Base-by-base conservation (phyloP, 2,329 filamentous ascomycete species). In the Aspergillus alliaceus region DNA sequence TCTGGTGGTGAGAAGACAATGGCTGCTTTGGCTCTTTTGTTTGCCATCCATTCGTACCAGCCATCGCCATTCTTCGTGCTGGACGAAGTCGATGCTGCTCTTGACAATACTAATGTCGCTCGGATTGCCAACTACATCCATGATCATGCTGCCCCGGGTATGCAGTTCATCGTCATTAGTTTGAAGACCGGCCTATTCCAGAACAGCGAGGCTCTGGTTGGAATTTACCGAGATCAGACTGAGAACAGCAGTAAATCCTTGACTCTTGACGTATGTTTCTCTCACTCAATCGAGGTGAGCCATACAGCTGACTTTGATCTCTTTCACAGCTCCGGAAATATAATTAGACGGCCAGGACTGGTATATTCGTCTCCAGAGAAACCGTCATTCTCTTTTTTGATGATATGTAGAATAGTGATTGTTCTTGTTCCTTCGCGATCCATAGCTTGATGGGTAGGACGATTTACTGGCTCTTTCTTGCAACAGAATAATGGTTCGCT, bases 1-100 rank as follows among this genome's bases (percentile, higher is more conserved):
- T 96, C 91, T 1, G 95, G 95, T 68, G 95, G 95, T 55, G 95
- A 99, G 78, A 99, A 99, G 82, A 99, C 95, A 0, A 99, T 99
- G 88, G 95, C 95, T 1, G 95, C 95, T 14, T 81, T 99, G 37
- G 95, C 95, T n/a, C 82, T 99, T 39, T 84, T 99, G 4, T 99
- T 99, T 72, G 95, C 95, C 22, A 93, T 99, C 56, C 95, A 99
- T 79, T 93, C 89, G 58, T 99, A 93, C 79, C 93, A 97, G 72
- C 93, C 95, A 0, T 91, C 86, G 59, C 95, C 96, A 0, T 99
- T 99, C 80, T 99, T 99, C 74, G 95, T 99, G 32, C 86, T 99
- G 7, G 95, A 99, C 72, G 95, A 99, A 77, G 93, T 99, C 14
- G 95, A 99, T 72, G 96, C 95, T 9, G 96, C 95, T 39, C 84